These are phyloP conservation scores for Crithidia acanthocephali DNA, from an alignment of 208 protist genomes.

Conservation along the genomic window DNA sequence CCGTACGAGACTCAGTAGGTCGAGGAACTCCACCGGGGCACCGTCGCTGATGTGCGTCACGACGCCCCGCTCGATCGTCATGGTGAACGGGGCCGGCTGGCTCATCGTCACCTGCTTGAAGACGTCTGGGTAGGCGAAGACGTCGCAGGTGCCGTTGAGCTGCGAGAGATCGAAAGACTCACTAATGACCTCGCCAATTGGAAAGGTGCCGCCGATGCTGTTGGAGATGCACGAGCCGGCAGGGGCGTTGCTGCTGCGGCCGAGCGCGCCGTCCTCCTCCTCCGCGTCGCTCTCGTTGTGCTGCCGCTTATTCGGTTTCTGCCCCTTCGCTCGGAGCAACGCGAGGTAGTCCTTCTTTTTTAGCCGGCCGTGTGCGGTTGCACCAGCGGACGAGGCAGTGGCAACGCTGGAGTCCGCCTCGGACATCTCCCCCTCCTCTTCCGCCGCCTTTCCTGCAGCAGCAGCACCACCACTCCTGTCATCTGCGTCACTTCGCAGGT, in stretches of 20 bases:
- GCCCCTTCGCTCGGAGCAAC: constrained; percentile 41
- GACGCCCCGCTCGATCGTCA: constrained; percentile 73
- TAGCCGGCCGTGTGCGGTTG: constrained; percentile 48
- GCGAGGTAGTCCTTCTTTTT: constrained; percentile 88
- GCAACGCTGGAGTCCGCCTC: constrained; percentile 9
- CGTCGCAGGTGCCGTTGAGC: constrained; percentile 75
- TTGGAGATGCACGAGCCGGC: constrained; percentile 67
- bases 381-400: constrained; percentile 12
- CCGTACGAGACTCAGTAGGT: constrained; percentile 81
- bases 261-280: constrained; percentile 40
- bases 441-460: background rate
- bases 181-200: constrained; percentile 91
- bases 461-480: constrained; percentile 2
- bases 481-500: background rate
- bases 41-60: constrained; percentile 64
- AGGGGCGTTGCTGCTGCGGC: constrained; percentile 14
- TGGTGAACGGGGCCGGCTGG: constrained; percentile 60
- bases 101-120: constrained; percentile 80
- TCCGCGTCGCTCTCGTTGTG: constrained; percentile 42
- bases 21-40: constrained; percentile 75
- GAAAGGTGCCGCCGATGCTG: constrained; percentile 92
- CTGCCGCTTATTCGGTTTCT: constrained; percentile 59
- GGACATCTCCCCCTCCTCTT: background rate
- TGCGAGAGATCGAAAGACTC: constrained; percentile 85
- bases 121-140: constrained; percentile 87